These are phyloP conservation scores for Pythium monospermum DNA, from an alignment of 352 stramenopile genomes.

Conservation along the genomic window DNA sequence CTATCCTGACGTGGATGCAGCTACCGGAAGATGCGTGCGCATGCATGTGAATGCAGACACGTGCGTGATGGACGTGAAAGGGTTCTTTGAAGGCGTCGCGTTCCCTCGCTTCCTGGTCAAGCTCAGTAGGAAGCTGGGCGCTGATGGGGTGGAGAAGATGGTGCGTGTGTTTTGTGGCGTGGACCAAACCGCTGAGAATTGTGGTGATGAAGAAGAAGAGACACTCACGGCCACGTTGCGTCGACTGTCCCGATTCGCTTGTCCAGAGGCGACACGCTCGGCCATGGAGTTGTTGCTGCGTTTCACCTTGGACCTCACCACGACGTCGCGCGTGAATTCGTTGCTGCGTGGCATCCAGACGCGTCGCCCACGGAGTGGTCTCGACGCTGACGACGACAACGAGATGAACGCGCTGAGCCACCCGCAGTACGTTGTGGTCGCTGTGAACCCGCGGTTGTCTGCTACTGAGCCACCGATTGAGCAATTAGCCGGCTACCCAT, in stretches of 20 bases:
- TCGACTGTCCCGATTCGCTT: neutral
- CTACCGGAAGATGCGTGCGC: too few species aligned
- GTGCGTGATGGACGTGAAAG: too few species aligned
- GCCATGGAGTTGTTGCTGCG: neutral
- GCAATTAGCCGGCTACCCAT: too few species aligned
- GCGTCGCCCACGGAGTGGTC: too few species aligned
- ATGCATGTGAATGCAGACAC: too few species aligned
- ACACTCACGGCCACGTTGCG: too few species aligned
- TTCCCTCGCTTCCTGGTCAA: too few species aligned
- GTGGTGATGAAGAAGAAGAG: neutral
- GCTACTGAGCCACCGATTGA: too few species aligned
- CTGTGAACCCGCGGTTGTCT: neutral
- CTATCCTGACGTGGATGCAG: too few species aligned
- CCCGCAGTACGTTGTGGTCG: neutral
- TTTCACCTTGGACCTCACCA: neutral
- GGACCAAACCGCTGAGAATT: neutral
- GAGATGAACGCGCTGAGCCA: neutral
- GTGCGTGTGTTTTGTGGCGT: neutral
- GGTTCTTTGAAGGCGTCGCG: too few species aligned
- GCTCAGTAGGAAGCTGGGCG: conserved; percentile 6
- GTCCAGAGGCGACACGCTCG: neutral
- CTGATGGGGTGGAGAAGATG: conserved; percentile 10
- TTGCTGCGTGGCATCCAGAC: neutral
- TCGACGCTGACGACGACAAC: too few species aligned
- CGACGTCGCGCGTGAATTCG: neutral